phyloP scores from a whole-genome alignment of 257 asterid species.

The Nicotiana knightiana region DNA sequence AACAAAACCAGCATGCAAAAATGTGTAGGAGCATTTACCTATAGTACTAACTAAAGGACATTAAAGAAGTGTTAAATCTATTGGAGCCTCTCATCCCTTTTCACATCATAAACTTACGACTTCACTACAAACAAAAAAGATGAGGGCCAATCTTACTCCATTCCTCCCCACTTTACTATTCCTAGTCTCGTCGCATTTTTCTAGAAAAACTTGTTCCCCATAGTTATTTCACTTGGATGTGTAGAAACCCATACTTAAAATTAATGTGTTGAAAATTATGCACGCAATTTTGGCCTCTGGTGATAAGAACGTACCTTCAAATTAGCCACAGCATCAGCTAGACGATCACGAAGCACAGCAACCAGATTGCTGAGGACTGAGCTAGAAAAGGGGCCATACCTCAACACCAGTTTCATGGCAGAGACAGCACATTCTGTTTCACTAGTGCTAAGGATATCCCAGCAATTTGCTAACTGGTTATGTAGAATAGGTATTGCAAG shows the following conservation, averaged over 20 bases:
- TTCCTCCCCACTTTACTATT: background rate
- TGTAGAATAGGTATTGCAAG: conserved; percentile 86
- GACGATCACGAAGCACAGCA: conserved; percentile 70
- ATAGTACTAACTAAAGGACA: background rate
- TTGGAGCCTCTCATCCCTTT: background rate
- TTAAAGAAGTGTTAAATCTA: background rate
- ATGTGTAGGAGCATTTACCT: background rate
- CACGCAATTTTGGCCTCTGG: background rate
- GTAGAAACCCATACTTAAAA: background rate
- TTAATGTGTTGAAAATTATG: background rate
- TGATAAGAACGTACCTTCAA: conserved; percentile 40
- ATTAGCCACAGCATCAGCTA: conserved; percentile 69
- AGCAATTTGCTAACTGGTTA: conserved; percentile 64
- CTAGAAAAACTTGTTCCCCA: background rate
- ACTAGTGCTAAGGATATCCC: conserved; percentile 85
- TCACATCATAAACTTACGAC: background rate
- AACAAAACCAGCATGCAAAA: conserved; percentile 1
- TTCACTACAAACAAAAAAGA: background rate
- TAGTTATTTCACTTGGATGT: background rate
- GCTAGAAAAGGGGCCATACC: conserved; percentile 66
- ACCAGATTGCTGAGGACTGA: conserved; percentile 57
- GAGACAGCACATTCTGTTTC: conserved; percentile 75
- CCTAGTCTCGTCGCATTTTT: background rate
- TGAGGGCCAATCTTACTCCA: background rate
- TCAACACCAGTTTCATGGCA: conserved; percentile 59